These are phyloP conservation scores for Eucalyptus dawsonii DNA, from an alignment of 345 rosid species.

Conservation along the genomic window DNA sequence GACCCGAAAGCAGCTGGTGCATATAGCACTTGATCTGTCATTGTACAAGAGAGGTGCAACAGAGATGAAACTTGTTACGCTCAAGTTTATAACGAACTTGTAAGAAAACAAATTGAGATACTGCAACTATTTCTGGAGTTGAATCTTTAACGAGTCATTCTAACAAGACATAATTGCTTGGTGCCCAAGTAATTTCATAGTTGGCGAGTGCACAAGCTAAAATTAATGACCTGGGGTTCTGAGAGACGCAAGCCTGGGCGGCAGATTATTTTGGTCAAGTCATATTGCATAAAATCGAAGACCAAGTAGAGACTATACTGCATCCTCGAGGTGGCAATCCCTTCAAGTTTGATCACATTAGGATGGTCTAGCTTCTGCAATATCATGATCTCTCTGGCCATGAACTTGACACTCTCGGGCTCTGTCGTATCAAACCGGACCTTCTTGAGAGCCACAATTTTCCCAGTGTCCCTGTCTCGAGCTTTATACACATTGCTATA, in stretches of 20 bases:
- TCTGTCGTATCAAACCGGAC: slow-evolving; percentile 81
- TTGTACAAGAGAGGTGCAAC: background rate
- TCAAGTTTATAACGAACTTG: background rate
- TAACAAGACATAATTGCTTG: background rate
- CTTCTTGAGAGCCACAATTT: slow-evolving; percentile 81
- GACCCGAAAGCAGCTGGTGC: slow-evolving; percentile 75
- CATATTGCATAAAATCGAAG: slow-evolving; percentile 61
- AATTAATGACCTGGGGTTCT: slow-evolving; percentile 46
- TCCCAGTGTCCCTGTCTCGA: slow-evolving; percentile 48
- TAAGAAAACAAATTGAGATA: background rate
- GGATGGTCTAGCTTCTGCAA: slow-evolving; percentile 75
- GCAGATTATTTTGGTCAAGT: slow-evolving; percentile 51
- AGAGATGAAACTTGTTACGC: background rate
- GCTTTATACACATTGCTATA: slow-evolving; percentile 93
- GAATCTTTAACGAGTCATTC: background rate
- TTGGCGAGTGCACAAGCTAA: background rate
- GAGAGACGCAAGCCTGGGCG: slow-evolving; percentile 58
- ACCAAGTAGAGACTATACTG: slow-evolving; percentile 86
- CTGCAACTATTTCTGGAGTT: background rate
- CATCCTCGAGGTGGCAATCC: slow-evolving; percentile 83
- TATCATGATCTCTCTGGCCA: slow-evolving; percentile 83
- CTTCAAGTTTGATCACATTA: slow-evolving; percentile 72
- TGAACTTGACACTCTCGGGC: slow-evolving; percentile 76
- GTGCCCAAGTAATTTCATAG: background rate
- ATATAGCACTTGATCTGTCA: slow-evolving; percentile 69